A percentile compares a stretch with the other conserved stretches of the same genome.
Evolutionary conservation across 2,329 filamentous ascomycete species (phyloP).

Genomic region (Phialophora chinensis): DNA sequence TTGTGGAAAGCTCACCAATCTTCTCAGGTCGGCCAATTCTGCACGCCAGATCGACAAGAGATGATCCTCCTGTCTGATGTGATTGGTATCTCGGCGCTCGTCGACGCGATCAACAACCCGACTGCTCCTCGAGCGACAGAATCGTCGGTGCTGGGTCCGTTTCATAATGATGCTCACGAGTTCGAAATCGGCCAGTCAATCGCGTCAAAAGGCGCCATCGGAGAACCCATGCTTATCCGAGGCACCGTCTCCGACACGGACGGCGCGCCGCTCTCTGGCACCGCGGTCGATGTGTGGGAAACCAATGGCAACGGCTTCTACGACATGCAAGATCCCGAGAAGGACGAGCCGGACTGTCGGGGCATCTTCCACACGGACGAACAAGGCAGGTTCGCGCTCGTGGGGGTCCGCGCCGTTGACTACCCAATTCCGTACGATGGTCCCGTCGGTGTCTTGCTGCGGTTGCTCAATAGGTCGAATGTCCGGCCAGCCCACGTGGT

Average conservation of each 20-base stretch:
- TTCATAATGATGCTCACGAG: conserved; percentile 27
- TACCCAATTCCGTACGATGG: conserved; percentile 33
- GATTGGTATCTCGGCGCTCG: conserved; percentile 27
- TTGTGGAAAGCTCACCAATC: neutral
- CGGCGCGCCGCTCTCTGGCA: conserved; percentile 20
- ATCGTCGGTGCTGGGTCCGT: conserved; percentile 27
- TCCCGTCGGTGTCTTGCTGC: conserved; percentile 61
- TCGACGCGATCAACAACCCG: conserved; percentile 30
- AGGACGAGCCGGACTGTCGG: conserved; percentile 27
- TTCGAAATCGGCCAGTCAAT: conserved; percentile 24
- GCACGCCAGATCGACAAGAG: conserved; percentile 26
- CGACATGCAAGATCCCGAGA: conserved; percentile 31
- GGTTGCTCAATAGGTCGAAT: conserved; percentile 62
- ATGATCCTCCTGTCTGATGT: conserved; percentile 29
- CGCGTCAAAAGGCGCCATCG: conserved; percentile 23
- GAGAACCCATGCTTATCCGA: conserved; percentile 25
- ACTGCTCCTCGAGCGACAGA: conserved; percentile 23
- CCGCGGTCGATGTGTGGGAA: conserved; percentile 29
- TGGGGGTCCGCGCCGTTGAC: conserved; percentile 24
- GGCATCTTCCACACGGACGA: conserved; percentile 27
- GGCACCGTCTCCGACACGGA: conserved; percentile 24
- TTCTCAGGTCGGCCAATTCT: conserved; percentile 21
- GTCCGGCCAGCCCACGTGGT: conserved; percentile 65
- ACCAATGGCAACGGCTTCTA: conserved; percentile 30
- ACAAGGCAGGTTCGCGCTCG: conserved; percentile 23